Evolutionary conservation across 1,284 basidiomycete genomes (phyloP).

Genomic region (Albatrellus sp.): DNA sequence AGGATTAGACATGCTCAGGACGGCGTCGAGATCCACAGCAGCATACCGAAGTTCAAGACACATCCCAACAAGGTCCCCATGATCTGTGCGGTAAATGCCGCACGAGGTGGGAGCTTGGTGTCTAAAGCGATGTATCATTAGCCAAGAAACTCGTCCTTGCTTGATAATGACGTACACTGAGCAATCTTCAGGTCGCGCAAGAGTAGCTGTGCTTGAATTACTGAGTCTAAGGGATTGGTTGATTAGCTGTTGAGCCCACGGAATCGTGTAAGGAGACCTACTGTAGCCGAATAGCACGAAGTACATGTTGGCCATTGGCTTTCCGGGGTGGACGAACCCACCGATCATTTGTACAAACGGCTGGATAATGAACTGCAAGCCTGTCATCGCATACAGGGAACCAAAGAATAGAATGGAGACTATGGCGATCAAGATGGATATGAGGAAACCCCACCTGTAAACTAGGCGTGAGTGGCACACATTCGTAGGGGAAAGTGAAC

Average conservation of each 20-base stretch:
- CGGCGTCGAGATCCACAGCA: not conserved
- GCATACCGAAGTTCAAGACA: slow-evolving; percentile 19
- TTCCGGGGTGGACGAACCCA: slow-evolving; percentile 27
- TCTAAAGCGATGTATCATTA: slow-evolving; percentile 20
- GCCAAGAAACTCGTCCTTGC: slow-evolving; percentile 3
- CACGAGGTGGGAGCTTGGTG: slow-evolving; percentile 52
- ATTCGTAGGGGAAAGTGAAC: slow-evolving; percentile 2
- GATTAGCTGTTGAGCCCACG: not conserved
- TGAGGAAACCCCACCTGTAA: slow-evolving; percentile 9
- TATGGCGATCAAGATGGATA: slow-evolving; percentile 27
- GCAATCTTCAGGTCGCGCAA: slow-evolving; percentile 38
- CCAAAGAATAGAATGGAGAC: slow-evolving; percentile 42
- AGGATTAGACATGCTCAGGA: not conserved
- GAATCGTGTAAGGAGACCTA: not conserved
- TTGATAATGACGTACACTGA: slow-evolving; percentile 9
- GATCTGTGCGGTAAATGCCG: slow-evolving; percentile 47
- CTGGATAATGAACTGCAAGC: slow-evolving; percentile 21
- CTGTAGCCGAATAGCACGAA: slow-evolving; percentile 35
- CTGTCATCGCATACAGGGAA: slow-evolving; percentile 33
- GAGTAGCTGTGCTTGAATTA: slow-evolving; percentile 32
- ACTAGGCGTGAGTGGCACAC: slow-evolving; percentile 2
- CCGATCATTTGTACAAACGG: slow-evolving; percentile 22
- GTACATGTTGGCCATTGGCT: slow-evolving; percentile 42
- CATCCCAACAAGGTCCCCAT: slow-evolving; percentile 32
- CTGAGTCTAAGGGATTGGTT: slow-evolving; percentile 15